Conservation (phyloP, 108 stramenopile genomes). For the Cyclotella sp. region DNA sequence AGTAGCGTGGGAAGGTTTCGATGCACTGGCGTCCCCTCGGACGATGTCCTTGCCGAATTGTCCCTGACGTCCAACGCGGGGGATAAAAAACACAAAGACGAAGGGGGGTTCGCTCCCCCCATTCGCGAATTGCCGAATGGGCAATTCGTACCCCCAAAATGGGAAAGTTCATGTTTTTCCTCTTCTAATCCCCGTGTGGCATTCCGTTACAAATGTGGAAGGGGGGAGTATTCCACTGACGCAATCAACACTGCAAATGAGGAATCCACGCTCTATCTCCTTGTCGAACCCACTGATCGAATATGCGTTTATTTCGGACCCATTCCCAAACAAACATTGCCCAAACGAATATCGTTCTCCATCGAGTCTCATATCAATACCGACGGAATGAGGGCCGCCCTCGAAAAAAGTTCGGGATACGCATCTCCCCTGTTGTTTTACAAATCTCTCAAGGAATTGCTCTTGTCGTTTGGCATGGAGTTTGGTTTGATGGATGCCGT, state of each 20-base stretch:
- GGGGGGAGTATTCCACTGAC: conserved; percentile 19
- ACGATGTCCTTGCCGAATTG: conserved; percentile 25
- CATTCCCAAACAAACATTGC: conserved; percentile 7
- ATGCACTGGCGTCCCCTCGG: conserved; percentile 70
- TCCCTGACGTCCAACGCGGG: conserved; percentile 4
- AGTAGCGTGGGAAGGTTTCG: conserved; percentile 32
- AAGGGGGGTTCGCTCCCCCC: conserved; percentile 75
- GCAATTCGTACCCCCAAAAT: conserved; percentile 66
- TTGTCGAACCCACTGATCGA: conserved; percentile 11
- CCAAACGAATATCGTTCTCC: conserved; percentile 49
- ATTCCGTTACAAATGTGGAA: conserved; percentile 44
- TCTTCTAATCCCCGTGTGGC: conserved; percentile 24
- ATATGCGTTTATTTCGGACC: conserved; percentile 39
- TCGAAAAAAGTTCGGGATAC: conserved; percentile 6
- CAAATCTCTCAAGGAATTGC: conserved; percentile 57
- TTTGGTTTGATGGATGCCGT: conserved; percentile 47
- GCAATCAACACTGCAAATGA: conserved; percentile 14
- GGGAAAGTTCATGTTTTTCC: conserved; percentile 49
- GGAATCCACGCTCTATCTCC: conserved; percentile 33
- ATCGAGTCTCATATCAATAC: conserved; percentile 71
- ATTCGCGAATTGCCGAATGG: conserved; percentile 71
- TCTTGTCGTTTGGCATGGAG: conserved; percentile 56
- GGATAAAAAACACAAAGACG: conserved; percentile 4
- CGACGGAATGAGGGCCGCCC: conserved; percentile 62
- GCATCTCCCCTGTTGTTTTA: conserved; percentile 74